Evolutionary conservation across 176 grass and related monocot genomes (phyloP).

Genomic region (Olyra latifolia): DNA sequence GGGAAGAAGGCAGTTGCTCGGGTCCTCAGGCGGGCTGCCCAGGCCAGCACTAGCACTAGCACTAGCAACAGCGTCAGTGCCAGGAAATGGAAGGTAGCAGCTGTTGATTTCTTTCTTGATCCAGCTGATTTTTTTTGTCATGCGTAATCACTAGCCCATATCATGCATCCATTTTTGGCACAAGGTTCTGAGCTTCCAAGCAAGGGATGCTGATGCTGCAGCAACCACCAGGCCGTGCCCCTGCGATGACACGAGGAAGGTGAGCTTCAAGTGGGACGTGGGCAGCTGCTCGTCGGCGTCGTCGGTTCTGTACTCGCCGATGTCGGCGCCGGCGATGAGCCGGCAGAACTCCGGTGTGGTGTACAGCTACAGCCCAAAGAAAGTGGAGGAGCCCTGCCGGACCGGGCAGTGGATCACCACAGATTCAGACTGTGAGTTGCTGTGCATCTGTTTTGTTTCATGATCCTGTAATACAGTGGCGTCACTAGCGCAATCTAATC

Average conservation of each 20-base stretch:
- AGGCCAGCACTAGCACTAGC: constrained; percentile 34
- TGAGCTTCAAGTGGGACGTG: constrained; percentile 64
- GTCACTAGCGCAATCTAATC: no score
- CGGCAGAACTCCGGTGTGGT: constrained; percentile 23
- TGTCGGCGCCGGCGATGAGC: constrained; percentile 46
- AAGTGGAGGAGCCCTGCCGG: not conserved
- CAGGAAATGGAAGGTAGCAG: constrained; percentile 55
- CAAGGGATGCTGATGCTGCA: constrained; percentile 14
- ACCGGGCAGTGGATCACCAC: constrained; percentile 60
- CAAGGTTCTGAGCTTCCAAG: constrained; percentile 50
- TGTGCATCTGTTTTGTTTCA: not conserved
- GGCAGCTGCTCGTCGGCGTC: constrained; percentile 54
- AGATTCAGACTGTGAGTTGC: constrained; percentile 52
- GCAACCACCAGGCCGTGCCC: not conserved
- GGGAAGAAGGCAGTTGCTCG: constrained; percentile 53
- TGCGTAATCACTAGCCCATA: no score
- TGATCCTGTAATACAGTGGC: not conserved
- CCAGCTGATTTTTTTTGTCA: no score
- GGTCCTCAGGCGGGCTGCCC: constrained; percentile 44
- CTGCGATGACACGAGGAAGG: constrained; percentile 36
- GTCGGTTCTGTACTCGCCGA: constrained; percentile 41
- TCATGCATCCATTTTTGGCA: not conserved
- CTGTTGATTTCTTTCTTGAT: not conserved
- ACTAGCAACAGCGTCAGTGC: not conserved
- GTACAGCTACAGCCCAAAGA: not conserved